Base-by-base conservation (phyloP, 441 rosid species). In the Erodium moschatum region DNA sequence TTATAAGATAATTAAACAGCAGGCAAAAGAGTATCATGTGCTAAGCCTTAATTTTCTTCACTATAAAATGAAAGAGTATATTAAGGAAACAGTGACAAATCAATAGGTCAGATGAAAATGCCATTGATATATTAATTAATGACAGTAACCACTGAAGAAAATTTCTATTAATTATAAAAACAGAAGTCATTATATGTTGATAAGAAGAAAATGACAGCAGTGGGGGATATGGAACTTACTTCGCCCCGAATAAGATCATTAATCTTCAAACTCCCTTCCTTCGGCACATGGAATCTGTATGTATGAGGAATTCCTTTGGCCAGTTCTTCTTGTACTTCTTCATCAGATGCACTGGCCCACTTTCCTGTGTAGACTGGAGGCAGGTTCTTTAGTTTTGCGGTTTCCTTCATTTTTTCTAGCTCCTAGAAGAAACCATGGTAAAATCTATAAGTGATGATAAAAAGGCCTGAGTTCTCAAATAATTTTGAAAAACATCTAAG, bases 371-470 rank as follows among this genome's bases (percentile, higher is more conserved):
- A 93, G 3, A 88, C 89, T 0, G 97, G 97, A 80, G 98, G 93
- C 80, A 89, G 71, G 16, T 90, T 80, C 78, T 84, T 84, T 56
- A 89, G 64, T 75, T 87, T 87, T 5, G 89, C 93, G 72, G 78
- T 83, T 74, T 87, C 91, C 82, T 90, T 93, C 96, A 93, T 93
- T 76, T 85, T 84, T 20, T 86, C 96, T 77, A 93, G 97, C 77
- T 93, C 97, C 98, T 92, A 72, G 44, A 46, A 11, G 74, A 60
- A 66, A 68, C 66, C 66, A 75, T 9, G 19, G 46, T 46, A 52
- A 52, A 69, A 65, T 46, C 52, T 15, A 46, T 9, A 2, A 46
- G 52, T 12, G 52, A 4, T 11, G 1, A 18, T 16, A 52, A 6
- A 24, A 11, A n/a, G n/a, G n/a, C n/a, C n/a, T n/a, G n/a, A n/a